phyloP scores from a whole-genome alignment of 805 yeast genomes.

The Barnettozyma salicaria region DNA sequence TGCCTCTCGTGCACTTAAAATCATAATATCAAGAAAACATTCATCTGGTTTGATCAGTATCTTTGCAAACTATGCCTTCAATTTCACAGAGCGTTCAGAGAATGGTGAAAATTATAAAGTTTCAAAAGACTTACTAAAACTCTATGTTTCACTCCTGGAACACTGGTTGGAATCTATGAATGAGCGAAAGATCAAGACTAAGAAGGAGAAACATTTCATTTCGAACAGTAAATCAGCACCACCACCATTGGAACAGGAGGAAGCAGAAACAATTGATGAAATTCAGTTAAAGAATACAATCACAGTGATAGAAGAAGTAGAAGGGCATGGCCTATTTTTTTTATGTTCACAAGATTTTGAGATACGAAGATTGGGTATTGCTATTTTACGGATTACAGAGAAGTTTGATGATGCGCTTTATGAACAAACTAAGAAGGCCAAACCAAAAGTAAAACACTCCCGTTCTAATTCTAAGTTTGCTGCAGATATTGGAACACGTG shows the following conservation, averaged over 20 bases:
- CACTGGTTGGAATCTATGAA: conserved; percentile 75
- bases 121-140: conserved; percentile 54
- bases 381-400: conserved; percentile 71
- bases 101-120: conserved; percentile 54
- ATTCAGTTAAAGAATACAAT: conserved; percentile 73
- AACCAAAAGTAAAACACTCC: conserved; percentile 32
- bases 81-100: conserved; percentile 65
- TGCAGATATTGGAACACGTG: conserved; percentile 71
- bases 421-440: conserved; percentile 34
- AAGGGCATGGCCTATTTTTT: conserved; percentile 91
- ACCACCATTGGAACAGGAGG: conserved; percentile 14
- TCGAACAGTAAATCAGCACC: conserved; percentile 9
- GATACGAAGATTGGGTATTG: conserved; percentile 68
- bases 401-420: conserved; percentile 81
- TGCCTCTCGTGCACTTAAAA: conserved; percentile 55
- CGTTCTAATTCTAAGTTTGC: conserved; percentile 62
- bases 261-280: conserved; percentile 43
- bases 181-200: conserved; percentile 22
- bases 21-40: conserved; percentile 60
- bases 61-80: conserved; percentile 76
- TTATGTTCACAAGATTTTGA: conserved; percentile 80
- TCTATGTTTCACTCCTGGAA: conserved; percentile 73
- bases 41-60: conserved; percentile 66
- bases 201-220: conserved; percentile 11
- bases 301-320: conserved; percentile 88